Evolutionary conservation across 805 yeast species (phyloP).

Genomic region (Candida montana): DNA sequence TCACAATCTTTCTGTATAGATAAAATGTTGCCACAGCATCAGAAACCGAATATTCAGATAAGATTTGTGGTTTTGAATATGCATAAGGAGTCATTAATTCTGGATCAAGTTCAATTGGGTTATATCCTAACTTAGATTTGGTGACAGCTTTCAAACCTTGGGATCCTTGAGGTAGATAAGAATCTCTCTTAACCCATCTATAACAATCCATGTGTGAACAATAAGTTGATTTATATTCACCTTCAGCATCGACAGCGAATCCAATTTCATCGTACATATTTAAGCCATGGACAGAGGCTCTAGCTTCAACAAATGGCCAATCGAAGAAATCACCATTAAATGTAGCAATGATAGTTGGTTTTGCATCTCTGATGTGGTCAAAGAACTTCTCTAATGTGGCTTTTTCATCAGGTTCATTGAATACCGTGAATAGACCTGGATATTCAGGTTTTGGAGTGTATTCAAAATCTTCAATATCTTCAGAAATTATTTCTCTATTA

Average conservation of each 20-base stretch:
- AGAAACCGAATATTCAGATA: constrained; percentile 96
- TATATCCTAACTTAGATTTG: constrained; percentile 89
- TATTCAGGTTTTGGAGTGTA: constrained; percentile 97
- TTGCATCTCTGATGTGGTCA: constrained; percentile 81
- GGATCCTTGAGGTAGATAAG: constrained; percentile 96
- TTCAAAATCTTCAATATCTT: constrained; percentile 95
- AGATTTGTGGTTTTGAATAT: constrained; percentile 80
- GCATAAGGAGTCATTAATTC: constrained; percentile 99
- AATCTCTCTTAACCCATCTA: constrained; percentile 97
- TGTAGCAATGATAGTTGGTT: constrained; percentile 96
- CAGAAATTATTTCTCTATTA: constrained; percentile 87
- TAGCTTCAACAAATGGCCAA: constrained; percentile 95
- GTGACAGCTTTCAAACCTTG: constrained; percentile 98
- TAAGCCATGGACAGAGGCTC: constrained; percentile 79
- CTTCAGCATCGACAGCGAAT: constrained; percentile 81
- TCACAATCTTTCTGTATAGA: constrained; percentile 92
- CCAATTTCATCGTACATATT: constrained; percentile 93
- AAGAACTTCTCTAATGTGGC: constrained; percentile 71
- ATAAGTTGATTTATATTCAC: constrained; percentile 85
- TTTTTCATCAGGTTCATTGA: constrained; percentile 84
- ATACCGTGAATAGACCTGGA: constrained; percentile 83
- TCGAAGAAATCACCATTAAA: constrained; percentile 98
- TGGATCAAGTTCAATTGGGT: constrained; percentile 95
- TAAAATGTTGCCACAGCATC: constrained; percentile 99
- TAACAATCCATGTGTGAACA: constrained; percentile 97